A percentile compares a stretch with the other conserved stretches of the same genome.
These are phyloP conservation scores for Drosera spatulata DNA, from an alignment of 179 eudicot species.

Conservation along the genomic window DNA sequence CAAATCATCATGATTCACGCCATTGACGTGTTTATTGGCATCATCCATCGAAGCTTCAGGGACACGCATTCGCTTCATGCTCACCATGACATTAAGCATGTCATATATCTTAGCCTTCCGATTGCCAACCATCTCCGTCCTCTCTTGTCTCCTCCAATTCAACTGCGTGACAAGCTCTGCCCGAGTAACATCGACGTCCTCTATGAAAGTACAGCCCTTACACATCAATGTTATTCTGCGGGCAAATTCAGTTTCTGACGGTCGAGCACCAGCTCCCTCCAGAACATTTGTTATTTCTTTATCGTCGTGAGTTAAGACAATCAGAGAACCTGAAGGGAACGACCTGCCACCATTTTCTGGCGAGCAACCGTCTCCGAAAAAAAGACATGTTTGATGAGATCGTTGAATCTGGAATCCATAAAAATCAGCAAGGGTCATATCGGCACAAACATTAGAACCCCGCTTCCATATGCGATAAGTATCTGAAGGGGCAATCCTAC, in stretches of 20 bases:
- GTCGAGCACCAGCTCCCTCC: slow-evolving; percentile 71
- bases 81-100: slow-evolving; percentile 61
- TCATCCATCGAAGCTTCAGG: slow-evolving; percentile 35
- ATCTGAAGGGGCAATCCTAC: slow-evolving; percentile 87
- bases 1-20: slow-evolving; percentile 50
- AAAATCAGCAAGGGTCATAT: slow-evolving; percentile 95
- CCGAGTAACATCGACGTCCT: slow-evolving; percentile 86
- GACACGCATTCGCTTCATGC: slow-evolving; percentile 70
- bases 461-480: slow-evolving; percentile 92
- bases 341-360: slow-evolving; percentile 15
- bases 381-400: slow-evolving; percentile 79
- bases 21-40: slow-evolving; percentile 41
- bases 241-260: slow-evolving; percentile 59
- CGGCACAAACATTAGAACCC: slow-evolving; percentile 91
- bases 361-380: slow-evolving; percentile 66
- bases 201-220: slow-evolving; percentile 73
- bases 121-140: slow-evolving; percentile 64
- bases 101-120: slow-evolving; percentile 88
- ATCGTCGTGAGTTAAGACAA: slow-evolving; percentile 77
- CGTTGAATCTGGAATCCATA: slow-evolving; percentile 88
- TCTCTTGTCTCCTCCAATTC: slow-evolving; percentile 89
- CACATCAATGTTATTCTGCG: slow-evolving; percentile 55
- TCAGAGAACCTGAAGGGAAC: slow-evolving; percentile 58
- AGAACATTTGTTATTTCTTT: slow-evolving; percentile 65
- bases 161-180: slow-evolving; percentile 65